Conservation (phyloP, 495 filamentous ascomycete species). For the Tuber brumale region DNA sequence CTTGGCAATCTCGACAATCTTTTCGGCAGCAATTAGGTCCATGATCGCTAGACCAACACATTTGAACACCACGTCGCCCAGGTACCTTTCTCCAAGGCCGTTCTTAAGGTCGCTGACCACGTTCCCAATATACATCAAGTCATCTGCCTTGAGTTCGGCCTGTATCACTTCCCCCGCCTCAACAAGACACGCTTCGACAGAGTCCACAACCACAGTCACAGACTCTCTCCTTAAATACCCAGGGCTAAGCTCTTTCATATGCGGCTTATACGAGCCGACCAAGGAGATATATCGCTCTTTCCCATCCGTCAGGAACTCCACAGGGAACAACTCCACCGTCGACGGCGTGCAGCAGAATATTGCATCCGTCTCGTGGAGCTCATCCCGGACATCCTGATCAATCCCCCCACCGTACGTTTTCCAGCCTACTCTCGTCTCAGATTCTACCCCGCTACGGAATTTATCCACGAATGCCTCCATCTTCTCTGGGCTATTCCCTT, state of each 20-base stretch:
- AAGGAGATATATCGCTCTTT: slow-evolving; percentile 31
- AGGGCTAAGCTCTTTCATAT: slow-evolving; percentile 80
- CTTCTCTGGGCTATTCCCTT: slow-evolving; percentile 10
- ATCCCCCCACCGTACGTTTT: neutral
- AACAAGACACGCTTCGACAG: slow-evolving; percentile 65
- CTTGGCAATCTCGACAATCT: slow-evolving; percentile 66
- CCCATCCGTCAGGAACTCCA: slow-evolving; percentile 42
- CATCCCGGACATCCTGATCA: slow-evolving; percentile 49
- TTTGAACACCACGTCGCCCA: slow-evolving; percentile 83
- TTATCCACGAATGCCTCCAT: slow-evolving; percentile 55
- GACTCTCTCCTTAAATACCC: slow-evolving; percentile 65
- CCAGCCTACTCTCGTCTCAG: slow-evolving; percentile 36
- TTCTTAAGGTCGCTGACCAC: slow-evolving; percentile 49
- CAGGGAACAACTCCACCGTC: slow-evolving; percentile 56
- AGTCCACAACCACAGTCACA: slow-evolving; percentile 77
- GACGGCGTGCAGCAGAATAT: slow-evolving; percentile 78
- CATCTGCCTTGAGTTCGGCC: slow-evolving; percentile 60
- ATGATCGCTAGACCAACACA: slow-evolving; percentile 73
- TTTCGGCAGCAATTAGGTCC: slow-evolving; percentile 69
- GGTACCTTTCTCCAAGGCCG: slow-evolving; percentile 63
- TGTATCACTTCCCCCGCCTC: slow-evolving; percentile 87
- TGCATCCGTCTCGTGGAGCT: slow-evolving; percentile 62
- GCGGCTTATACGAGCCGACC: slow-evolving; percentile 73
- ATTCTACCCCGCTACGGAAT: slow-evolving; percentile 66
- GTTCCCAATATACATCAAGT: slow-evolving; percentile 68